Percentiles rank a stretch among this genome's conserved stretches.
Conservation (phyloP, 257 asterid genomes). For the Solanum chiquidenum region DNA sequence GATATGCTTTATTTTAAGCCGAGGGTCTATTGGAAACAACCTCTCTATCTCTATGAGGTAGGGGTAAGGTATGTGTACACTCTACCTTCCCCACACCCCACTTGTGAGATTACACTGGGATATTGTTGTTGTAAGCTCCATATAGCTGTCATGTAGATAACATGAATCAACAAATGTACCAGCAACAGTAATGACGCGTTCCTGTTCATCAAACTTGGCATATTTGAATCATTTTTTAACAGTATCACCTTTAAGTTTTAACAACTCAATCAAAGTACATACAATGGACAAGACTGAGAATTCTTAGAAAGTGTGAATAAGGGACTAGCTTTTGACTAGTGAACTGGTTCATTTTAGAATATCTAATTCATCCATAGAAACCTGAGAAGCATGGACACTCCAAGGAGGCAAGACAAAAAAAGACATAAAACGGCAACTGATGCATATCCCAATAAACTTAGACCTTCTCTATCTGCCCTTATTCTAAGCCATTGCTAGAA, state of each 20-base stretch:
- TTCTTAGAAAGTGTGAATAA: not conserved
- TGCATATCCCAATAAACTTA: not conserved
- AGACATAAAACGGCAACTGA: not conserved
- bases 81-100: not conserved
- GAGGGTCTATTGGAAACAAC: not conserved
- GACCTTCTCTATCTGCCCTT: not conserved
- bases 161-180: not conserved
- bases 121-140: not conserved
- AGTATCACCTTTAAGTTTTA: not conserved
- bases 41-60: not conserved
- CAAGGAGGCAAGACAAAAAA: not conserved
- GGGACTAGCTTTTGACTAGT: not conserved
- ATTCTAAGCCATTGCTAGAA: not conserved
- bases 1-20: not conserved
- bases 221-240: not conserved
- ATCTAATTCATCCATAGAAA: not conserved
- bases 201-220: not conserved
- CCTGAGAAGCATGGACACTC: not conserved
- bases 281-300: not conserved
- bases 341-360: not conserved
- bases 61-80: not conserved
- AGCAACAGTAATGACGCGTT: not conserved
- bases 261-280: not conserved
- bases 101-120: not conserved
- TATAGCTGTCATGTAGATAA: not conserved